phyloP scores from a whole-genome alignment of 352 stramenopile species.

The Phytophthora pluvialis region DNA sequence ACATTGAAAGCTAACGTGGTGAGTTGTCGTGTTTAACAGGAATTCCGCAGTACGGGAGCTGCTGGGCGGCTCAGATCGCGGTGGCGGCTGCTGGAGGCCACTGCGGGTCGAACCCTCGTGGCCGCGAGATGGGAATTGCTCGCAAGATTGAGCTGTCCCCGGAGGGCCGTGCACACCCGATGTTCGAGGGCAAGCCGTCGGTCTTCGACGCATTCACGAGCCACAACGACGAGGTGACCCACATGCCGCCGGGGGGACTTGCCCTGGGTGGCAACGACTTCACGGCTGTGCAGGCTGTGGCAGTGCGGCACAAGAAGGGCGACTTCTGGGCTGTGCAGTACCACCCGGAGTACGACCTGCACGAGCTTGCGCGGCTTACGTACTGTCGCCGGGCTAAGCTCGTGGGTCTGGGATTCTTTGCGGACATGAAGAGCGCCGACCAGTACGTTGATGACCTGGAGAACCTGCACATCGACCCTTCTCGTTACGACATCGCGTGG shows the following conservation, averaged over 20 bases:
- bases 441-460: constrained; percentile 81
- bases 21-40: constrained; percentile 31
- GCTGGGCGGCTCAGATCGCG: constrained; percentile 84
- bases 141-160: constrained; percentile 81
- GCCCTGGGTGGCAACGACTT: constrained; percentile 69
- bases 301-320: constrained; percentile 77
- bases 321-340: constrained; percentile 90
- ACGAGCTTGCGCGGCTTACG: constrained; percentile 78
- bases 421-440: constrained; percentile 69
- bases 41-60: constrained; percentile 81
- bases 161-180: constrained; percentile 76
- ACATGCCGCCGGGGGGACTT: constrained; percentile 69
- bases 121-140: constrained; percentile 78
- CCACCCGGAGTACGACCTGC: constrained; percentile 84
- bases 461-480: constrained; percentile 72
- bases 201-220: constrained; percentile 86
- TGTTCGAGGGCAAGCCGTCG: constrained; percentile 82
- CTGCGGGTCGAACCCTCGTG: constrained; percentile 68
- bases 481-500: constrained; percentile 82
- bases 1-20: constrained; percentile 6
- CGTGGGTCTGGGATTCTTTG: constrained; percentile 77
- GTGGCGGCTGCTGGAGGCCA: constrained; percentile 67
- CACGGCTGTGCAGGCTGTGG: constrained; percentile 74
- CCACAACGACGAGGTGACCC: constrained; percentile 85
- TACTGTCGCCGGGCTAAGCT: constrained; percentile 74